Conservation (phyloP, 192 early-diverging fungal species). For the Pilaira anomala region DNA sequence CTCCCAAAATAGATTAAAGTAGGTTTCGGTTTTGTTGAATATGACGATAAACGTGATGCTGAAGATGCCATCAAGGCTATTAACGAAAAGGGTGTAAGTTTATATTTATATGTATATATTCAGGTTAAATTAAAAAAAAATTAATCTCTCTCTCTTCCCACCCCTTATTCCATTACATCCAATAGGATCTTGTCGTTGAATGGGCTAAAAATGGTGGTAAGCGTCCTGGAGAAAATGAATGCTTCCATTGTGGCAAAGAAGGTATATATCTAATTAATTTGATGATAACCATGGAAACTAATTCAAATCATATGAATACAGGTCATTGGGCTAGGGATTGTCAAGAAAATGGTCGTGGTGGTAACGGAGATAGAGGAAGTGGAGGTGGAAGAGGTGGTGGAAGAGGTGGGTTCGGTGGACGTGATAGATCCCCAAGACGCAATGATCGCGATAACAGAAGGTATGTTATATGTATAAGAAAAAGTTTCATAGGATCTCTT, state of each 20-base stretch:
- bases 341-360: conserved; percentile 24
- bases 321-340: conserved; percentile 53
- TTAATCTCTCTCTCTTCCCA: no score
- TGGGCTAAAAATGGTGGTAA: conserved; percentile 56
- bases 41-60: conserved; percentile 44
- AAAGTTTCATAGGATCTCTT: not conserved
- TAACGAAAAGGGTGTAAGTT: conserved; percentile 40
- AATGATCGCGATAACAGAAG: conserved; percentile 27
- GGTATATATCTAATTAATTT: conserved; percentile 6
- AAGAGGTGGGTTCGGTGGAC: not conserved
- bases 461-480: conserved; percentile 19
- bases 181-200: conserved; percentile 45
- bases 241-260: conserved; percentile 39
- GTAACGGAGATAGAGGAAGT: not conserved
- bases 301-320: conserved; percentile 7
- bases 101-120: conserved; percentile 16
- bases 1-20: not conserved
- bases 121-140: not conserved
- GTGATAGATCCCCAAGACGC: no score
- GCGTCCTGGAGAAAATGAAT: conserved; percentile 46
- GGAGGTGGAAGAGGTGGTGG: conserved; percentile 22
- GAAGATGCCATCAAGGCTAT: conserved; percentile 46
- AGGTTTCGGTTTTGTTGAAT: conserved; percentile 54
- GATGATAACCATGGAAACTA: not conserved
- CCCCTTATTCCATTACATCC: not conserved